Evolutionary conservation across 2,329 filamentous ascomycete species (phyloP).

Genomic region (Aspergillus arachidicola): DNA sequence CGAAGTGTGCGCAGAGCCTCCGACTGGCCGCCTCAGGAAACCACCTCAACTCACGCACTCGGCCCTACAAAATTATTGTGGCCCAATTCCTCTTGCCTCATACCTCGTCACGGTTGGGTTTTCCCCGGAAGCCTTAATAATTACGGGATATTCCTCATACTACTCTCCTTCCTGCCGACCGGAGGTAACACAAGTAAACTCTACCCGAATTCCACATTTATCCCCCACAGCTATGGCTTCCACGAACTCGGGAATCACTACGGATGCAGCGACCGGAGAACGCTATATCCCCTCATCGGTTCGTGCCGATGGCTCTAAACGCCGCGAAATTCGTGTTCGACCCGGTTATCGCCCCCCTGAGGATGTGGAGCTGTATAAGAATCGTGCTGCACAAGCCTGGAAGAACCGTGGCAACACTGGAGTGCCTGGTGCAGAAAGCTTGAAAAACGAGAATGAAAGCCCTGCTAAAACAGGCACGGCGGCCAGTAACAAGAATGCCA

Average conservation of each 20-base stretch:
- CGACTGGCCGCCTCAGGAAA: slow-evolving; percentile 16
- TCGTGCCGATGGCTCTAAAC: slow-evolving; percentile 84
- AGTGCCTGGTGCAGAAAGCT: slow-evolving; percentile 70
- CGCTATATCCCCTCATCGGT: slow-evolving; percentile 87
- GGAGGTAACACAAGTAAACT: background rate
- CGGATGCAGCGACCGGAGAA: slow-evolving; percentile 73
- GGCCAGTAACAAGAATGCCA: slow-evolving; percentile 81
- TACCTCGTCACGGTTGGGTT: background rate
- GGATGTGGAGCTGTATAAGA: slow-evolving; percentile 95
- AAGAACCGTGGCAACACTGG: slow-evolving; percentile 72
- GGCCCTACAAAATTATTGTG: slow-evolving; percentile 8
- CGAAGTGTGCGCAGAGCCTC: slow-evolving; percentile 22
- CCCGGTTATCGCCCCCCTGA: slow-evolving; percentile 93
- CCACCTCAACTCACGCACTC: background rate
- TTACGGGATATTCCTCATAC: background rate
- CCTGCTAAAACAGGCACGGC: slow-evolving; percentile 52
- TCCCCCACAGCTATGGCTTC: slow-evolving; percentile 42
- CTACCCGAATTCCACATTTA: background rate
- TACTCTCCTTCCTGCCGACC: background rate
- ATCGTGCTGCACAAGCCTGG: slow-evolving; percentile 82
- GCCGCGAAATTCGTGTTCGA: slow-evolving; percentile 90
- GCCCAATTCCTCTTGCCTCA: background rate
- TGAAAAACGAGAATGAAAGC: slow-evolving; percentile 53
- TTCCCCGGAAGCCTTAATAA: background rate
- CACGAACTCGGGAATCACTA: slow-evolving; percentile 74